phyloP scores from a whole-genome alignment of 495 filamentous ascomycete genomes.

The Talaromyces adpressus region DNA sequence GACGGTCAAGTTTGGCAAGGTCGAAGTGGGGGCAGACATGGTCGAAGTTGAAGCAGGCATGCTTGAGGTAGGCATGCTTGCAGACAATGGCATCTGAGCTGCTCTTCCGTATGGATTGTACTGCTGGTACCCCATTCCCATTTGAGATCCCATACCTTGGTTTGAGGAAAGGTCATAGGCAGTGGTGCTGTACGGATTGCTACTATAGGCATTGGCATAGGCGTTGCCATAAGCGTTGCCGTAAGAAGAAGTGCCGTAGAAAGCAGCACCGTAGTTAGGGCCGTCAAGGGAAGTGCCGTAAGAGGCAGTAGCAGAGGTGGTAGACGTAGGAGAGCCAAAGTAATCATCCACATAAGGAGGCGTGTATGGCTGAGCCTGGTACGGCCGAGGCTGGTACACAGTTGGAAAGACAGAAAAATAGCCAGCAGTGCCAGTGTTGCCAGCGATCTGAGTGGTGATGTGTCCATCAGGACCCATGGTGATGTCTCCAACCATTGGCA shows the following conservation, averaged over 20 bases:
- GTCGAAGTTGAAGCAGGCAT: background rate
- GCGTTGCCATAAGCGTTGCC: background rate
- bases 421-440: background rate
- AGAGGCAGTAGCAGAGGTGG: background rate
- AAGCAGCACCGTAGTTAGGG: too few species aligned
- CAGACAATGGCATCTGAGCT: background rate
- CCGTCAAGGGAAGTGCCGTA: background rate
- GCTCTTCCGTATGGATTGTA: background rate
- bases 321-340: background rate
- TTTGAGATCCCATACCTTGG: background rate
- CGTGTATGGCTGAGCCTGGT: background rate
- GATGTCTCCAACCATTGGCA: background rate
- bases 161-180: background rate
- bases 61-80: background rate
- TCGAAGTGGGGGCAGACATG: background rate
- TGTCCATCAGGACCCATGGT: background rate
- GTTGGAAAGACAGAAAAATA: background rate
- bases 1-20: background rate
- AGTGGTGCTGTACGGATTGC: background rate
- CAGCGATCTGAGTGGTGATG: background rate
- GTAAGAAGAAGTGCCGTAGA: background rate
- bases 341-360: background rate
- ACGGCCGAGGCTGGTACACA: background rate
- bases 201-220: background rate
- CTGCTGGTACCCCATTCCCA: background rate